Evolutionary conservation across 257 asterid species (phyloP), one percentile per base, ranked within the genome.

Genomic region (Penstemon davidsonii): DNA sequence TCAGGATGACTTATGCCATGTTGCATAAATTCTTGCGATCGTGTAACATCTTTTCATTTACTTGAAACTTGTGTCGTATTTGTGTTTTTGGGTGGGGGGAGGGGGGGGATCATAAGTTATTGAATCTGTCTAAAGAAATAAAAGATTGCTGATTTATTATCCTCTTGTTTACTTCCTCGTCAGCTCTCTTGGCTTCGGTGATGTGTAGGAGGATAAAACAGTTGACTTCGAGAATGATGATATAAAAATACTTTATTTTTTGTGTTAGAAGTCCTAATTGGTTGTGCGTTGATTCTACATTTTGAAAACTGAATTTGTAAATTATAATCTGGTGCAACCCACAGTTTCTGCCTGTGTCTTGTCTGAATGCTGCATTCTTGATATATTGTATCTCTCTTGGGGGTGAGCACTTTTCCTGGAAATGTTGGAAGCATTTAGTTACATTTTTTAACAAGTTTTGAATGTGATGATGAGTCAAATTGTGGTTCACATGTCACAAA

Each of bases 161-260:
- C 18, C 15, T 47, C 57, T 6, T 37, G 12, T 36, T 1, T 55
- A 3, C 4, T 13, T 47, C 6, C 9, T 64, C 4, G 2, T 44
- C 55, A 41, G 8, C 25, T 6, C 70, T 49, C 3, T 8, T 18
- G 41, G 53, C 42, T 56, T 47, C 66, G 41, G 25, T 25, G 15
- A 41, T 53, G 19, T 18, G 44, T 9, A 62, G 37, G 18, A 41
- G 12, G 4, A 36, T 41, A 55, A n/a, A 19, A 47, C 33, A 6
- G 13, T 40, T 46, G 51, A 55, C 45, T 69, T 11, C 3, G 38
- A 40, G 25, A 55, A 46, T 38, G 66, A 67, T 73, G 43, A 60
- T 41, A n/a, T 25, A 4, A 7, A 39, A 68, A 44, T 25, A 25
- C 33, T 50, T 73, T 37, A 18, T 5, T 38, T 6, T 2, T 44